A percentile compares a stretch with the other conserved stretches of the same genome.
Evolutionary conservation across 768 basidiomycete genomes (phyloP).

Genomic region (Termitomyces sp.): DNA sequence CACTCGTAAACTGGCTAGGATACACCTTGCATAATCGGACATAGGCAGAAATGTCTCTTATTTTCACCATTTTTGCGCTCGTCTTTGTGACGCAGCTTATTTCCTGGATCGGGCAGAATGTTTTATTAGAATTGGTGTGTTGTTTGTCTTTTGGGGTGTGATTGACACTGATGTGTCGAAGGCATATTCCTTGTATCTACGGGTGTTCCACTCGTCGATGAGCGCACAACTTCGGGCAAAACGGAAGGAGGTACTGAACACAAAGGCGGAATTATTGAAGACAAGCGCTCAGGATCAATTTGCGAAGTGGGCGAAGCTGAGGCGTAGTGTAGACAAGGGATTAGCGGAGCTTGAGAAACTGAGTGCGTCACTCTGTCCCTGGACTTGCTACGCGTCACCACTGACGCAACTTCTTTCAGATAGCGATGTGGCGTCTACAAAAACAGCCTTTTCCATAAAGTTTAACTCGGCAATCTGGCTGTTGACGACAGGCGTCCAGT

Average conservation of each 20-base stretch:
- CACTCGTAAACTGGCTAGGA: conserved; percentile 10
- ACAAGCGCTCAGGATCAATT: conserved; percentile 98
- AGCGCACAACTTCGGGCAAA: conserved; percentile 64
- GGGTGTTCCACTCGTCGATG: conserved; percentile 57
- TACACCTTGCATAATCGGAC: conserved; percentile 14
- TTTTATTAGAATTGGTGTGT: conserved; percentile 78
- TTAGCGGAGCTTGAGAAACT: conserved; percentile 87
- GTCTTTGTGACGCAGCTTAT: conserved; percentile 83
- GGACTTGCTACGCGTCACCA: conserved; percentile 3
- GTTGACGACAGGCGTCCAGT: conserved; percentile 84
- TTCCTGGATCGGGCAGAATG: conserved; percentile 85
- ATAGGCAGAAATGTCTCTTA: conserved; percentile 60
- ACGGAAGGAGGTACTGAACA: conserved; percentile 75
- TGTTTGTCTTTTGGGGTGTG: conserved; percentile 2
- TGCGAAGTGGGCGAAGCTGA: conserved; percentile 95
- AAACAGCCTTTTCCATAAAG: conserved; percentile 61
- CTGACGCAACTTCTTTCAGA: conserved; percentile 43
- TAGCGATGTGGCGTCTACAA: conserved; percentile 56
- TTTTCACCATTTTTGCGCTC: conserved; percentile 77
- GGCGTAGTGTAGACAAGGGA: conserved; percentile 89
- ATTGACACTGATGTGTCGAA: conserved; percentile 26
- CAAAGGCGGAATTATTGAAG: conserved; percentile 81
- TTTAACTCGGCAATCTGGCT: conserved; percentile 80
- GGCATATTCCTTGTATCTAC: conserved; percentile 73
- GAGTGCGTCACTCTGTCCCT: conserved; percentile 56